Base-by-base conservation (phyloP, 345 rosid species). In the Erucastrum elatum region DNA sequence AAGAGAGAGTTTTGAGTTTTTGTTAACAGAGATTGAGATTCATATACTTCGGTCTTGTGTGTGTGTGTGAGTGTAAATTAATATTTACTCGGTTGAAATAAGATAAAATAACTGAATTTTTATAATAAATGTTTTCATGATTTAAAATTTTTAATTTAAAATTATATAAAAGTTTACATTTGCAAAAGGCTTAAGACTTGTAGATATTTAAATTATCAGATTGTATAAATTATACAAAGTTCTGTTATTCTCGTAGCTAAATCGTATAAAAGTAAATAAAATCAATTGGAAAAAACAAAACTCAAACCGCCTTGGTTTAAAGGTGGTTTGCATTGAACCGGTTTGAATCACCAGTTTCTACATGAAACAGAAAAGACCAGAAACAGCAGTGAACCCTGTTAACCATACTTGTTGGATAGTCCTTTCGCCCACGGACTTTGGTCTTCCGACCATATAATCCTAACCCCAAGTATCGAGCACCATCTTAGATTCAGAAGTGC, bases 401-500 rank as follows among this genome's bases (percentile, higher is more conserved):
- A 59, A 70, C 81, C 82, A 66, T 85, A 88, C 83, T 78, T 78
- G 46, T 72, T 44, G 6, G 81, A 74, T 55, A 88, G 88, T 83
- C 84, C 82, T 66, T 58, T 84, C 12, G 87, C 87, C 92, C 98
- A 90, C 0, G 31, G 46, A 80, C 88, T 91, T 82, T 84, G 83
- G 71, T 85, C 84, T 13, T 90, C 90, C 2, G 87, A 88, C 97
- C 97, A 91, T 64, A 87, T 79, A 75, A 87, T 63, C 16, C 75
- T 74, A 49, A 35, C 71, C 51, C 91, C 97, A 1, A 80, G 69
- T 44, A 90, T 85, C 13, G 94, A 87, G 76, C 97, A 90, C 91
- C 94, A 87, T 83, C 98, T 88, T 79, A 94, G 81, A 70, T 83
- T 84, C 84, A 92, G 68, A 65, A 92, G 85, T 0, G 88, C 90